Evolutionary conservation across 495 filamentous ascomycete species (phyloP).

Genomic region (Penicillium canariense): DNA sequence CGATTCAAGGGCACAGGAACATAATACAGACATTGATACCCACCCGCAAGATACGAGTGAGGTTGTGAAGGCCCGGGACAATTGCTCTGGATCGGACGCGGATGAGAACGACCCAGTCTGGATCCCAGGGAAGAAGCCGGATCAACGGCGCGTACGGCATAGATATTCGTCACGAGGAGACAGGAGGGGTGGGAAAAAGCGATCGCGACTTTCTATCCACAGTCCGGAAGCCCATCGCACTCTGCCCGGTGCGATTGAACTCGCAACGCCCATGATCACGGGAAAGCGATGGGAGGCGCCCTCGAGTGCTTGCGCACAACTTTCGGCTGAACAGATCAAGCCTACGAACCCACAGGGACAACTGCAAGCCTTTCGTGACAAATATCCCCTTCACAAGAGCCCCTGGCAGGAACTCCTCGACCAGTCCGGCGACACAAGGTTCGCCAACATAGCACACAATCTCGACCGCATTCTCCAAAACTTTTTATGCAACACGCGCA

Average conservation of each 20-base stretch:
- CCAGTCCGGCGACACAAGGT: constrained; percentile 32
- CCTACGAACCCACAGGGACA: not conserved
- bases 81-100: constrained; percentile 33
- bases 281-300: constrained; percentile 32
- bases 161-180: constrained; percentile 39
- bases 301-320: constrained; percentile 16
- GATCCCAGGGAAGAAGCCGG: constrained; percentile 38
- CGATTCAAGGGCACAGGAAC: constrained; percentile 24
- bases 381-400: constrained; percentile 31
- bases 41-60: not conserved
- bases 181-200: constrained; percentile 20
- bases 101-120: constrained; percentile 45
- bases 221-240: constrained; percentile 41
- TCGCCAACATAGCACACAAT: constrained; percentile 38
- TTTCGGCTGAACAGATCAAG: not conserved
- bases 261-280: constrained; percentile 46
- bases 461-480: constrained; percentile 40
- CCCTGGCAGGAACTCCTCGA: constrained; percentile 43
- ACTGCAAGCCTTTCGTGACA: constrained; percentile 16
- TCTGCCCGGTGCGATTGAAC: constrained; percentile 46
- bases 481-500: constrained; percentile 37
- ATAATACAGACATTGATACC: constrained; percentile 4
- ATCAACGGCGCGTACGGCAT: constrained; percentile 35
- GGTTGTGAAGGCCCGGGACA: constrained; percentile 4
- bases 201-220: constrained; percentile 33